Base-by-base conservation (phyloP, 352 stramenopile genomes). In the Globisporangium acanthophoron region DNA sequence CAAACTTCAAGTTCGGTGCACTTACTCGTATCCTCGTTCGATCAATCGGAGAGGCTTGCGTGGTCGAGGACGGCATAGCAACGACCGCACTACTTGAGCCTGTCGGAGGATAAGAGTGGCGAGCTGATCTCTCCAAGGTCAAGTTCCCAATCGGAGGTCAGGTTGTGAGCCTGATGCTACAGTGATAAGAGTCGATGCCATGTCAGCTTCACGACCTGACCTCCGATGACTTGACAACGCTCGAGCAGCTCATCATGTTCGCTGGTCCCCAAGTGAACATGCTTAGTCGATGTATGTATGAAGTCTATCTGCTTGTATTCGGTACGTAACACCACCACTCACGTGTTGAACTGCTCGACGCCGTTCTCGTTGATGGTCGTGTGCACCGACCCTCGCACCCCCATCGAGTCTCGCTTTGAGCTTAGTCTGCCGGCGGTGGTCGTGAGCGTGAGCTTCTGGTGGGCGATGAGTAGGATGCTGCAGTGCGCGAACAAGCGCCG, bases 401-500 rank as follows among this genome's bases (percentile, higher is more conserved):
- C 31, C 21, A 5, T 24, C 31, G 21, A 27, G 55, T 27, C 39
- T 46, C 29, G 11, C n/a, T 24, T 31, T 2, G 31, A 33, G 9
- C 11, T 18, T 4, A 15, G 8, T 43, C 9, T 20, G 8, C 12
- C 35, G 31, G 27, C 8, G 1, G 11, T 3, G 11, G 16, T 41
- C n/a, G 5, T 61, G 24, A 54, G 8, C 31, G 29, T 15, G 20
- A 44, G 45, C 56, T 71, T 67, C 24, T 71, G 64, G 24, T 62
- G 52, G 15, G 35, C 56, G 41, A 81, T 57, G 48, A 83, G 46
- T 54, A 74, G 44, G 7, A 68, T 64, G 46, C 63, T 71, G 51
- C 71, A 84, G 48, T 79, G 69, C 12, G 62, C 52, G 44, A 71
- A 81, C 12, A 85, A 41, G 9, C 70, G 59, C 3, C 67, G 61